Conservation (phyloP, 768 basidiomycete species). For the Pulveroboletus sp. region DNA sequence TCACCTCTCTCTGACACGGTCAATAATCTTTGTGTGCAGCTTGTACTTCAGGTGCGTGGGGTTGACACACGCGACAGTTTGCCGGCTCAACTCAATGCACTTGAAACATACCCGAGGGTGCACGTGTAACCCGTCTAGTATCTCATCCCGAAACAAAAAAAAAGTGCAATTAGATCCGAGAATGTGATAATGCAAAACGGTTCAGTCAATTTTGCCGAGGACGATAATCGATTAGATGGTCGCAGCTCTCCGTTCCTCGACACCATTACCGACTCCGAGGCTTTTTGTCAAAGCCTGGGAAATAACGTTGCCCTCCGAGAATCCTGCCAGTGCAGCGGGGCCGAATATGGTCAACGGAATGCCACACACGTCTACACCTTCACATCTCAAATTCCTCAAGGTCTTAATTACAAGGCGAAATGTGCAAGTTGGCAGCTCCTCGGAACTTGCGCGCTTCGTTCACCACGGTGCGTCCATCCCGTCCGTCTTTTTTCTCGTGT, state of each 20-base stretch:
- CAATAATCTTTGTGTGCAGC: not conserved
- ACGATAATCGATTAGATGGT: not conserved
- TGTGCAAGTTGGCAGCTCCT: too few relatives aligned
- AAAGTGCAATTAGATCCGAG: not conserved
- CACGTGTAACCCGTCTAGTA: not conserved
- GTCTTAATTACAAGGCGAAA: too few relatives aligned
- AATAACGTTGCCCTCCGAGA: too few relatives aligned
- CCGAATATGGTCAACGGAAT: too few relatives aligned
- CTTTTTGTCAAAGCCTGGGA: not conserved
- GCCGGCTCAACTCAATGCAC: not conserved
- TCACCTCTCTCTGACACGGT: not conserved
- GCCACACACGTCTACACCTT: too few relatives aligned
- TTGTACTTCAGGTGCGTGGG: not conserved
- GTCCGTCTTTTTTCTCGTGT: too few relatives aligned
- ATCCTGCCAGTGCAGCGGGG: too few relatives aligned
- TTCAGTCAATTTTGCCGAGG: not conserved
- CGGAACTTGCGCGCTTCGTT: too few relatives aligned
- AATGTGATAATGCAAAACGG: not conserved
- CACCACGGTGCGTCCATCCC: too few relatives aligned
- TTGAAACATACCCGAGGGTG: not conserved
- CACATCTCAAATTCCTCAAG: too few relatives aligned
- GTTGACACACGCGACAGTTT: not conserved
- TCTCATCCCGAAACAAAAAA: not conserved
- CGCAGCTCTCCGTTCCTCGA: not conserved
- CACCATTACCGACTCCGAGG: not conserved